Evolutionary conservation across 192 early-diverging fungal genomes (phyloP).

Genomic region (Glomus cerebriforme): DNA sequence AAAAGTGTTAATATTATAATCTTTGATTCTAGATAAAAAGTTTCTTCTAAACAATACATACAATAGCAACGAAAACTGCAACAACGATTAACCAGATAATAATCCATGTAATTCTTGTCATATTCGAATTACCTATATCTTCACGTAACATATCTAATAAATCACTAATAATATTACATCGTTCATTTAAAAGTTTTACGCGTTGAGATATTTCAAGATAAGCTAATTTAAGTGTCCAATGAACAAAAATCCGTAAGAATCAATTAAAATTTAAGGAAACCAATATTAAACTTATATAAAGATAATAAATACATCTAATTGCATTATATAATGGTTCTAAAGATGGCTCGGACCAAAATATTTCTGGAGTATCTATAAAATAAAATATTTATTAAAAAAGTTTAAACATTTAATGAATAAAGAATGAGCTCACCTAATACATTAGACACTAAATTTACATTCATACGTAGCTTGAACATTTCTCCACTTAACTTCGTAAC

Average conservation of each 20-base stretch:
- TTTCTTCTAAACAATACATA: conserved; percentile 6
- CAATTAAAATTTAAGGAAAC: neutral
- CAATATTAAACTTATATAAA: neutral
- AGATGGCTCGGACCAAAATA: conserved; percentile 82
- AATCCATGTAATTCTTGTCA: conserved; percentile 62
- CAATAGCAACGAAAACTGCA: conserved; percentile 41
- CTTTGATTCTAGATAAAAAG: neutral
- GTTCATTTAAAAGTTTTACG: conserved; percentile 60
- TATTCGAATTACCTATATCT: conserved; percentile 56
- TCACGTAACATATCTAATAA: conserved; percentile 64
- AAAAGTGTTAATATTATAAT: neutral
- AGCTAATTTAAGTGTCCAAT: conserved; percentile 35
- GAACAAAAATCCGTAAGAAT: neutral
- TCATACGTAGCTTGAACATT: conserved; percentile 75
- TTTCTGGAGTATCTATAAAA: conserved; percentile 73
- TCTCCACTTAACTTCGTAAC: conserved; percentile 61
- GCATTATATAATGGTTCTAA: conserved; percentile 77
- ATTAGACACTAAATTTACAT: conserved; percentile 82
- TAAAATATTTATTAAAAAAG: neutral
- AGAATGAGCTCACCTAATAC: conserved; percentile 62
- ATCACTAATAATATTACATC: conserved; percentile 60
- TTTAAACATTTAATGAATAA: neutral
- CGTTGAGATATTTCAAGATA: conserved; percentile 72
- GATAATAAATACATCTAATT: conserved; percentile 56
- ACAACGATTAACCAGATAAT: conserved; percentile 65